Base-by-base conservation (phyloP, 179 eudicot species). In the Gypsophila paniculata region DNA sequence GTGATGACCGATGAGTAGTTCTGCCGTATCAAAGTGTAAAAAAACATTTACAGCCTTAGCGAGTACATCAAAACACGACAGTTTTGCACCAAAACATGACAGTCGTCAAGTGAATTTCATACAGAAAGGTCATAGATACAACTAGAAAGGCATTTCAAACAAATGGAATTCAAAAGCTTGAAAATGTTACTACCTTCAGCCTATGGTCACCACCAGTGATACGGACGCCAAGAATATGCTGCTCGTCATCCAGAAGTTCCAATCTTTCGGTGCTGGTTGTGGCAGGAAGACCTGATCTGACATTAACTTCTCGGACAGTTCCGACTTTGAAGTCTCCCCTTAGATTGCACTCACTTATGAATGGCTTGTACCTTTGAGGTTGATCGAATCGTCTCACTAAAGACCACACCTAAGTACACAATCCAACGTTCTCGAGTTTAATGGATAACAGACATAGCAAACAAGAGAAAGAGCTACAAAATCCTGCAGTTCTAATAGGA, bases 1-100 rank as follows among this genome's bases (percentile, higher is more conserved):
- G 86, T 80, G 75, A 83, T 80, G 39, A 75, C 71, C 10, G 86
- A 83, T 32, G 86, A 78, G 72, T 83, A 83, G 65, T 83, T 83
- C 86, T 83, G 79, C 78, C 70, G n/a, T 34, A 21, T 61, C 13
- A 25, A 60, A 68, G 52, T 6, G 48, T 8, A 34, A 49, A 14
- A 51, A 36, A 63, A 15, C 25, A 17, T 34, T 17, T 10, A 61
- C 5, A 7, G 29, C 21, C 42, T 61, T 7, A n/a, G n/a, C n/a
- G n/a, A n/a, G n/a, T n/a, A n/a, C n/a, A 46, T 46, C 52, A 46
- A 46, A 46, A 39, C 44, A 39, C 10, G 44, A 39, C 44, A 39
- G 5, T 39, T n/a, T n/a, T n/a, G n/a, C n/a, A n/a, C n/a, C n/a
- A n/a, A n/a, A n/a, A 53, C 7, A 32, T 15, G 34, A 29, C 34